phyloP scores from a whole-genome alignment of 257 asterid genomes.

The Nyctanthes arbortristis region DNA sequence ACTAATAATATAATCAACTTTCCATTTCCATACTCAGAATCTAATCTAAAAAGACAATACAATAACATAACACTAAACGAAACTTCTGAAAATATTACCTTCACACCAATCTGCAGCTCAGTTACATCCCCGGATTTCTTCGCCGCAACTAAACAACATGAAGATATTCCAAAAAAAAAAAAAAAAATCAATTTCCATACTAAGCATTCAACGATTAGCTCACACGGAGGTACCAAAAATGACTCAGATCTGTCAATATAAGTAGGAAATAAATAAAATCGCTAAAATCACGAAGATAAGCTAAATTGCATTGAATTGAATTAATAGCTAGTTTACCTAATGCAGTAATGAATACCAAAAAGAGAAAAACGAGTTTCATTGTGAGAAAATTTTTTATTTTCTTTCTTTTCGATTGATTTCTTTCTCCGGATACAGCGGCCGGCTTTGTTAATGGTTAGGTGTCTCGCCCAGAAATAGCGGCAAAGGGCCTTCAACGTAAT shows the following conservation, averaged over 20 bases:
- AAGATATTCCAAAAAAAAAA: background rate
- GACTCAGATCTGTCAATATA: slow-evolving; percentile 16
- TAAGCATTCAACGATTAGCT: background rate
- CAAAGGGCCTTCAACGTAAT: slow-evolving; percentile 43
- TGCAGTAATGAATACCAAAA: slow-evolving; percentile 39
- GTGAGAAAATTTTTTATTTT: slow-evolving; percentile 18
- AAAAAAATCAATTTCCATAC: background rate
- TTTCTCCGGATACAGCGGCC: slow-evolving; percentile 5
- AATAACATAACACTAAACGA: background rate
- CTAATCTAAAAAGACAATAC: background rate
- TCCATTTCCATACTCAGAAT: background rate
- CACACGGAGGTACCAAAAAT: background rate
- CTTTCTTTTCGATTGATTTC: background rate
- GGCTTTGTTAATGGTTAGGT: slow-evolving; percentile 7
- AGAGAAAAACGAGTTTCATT: slow-evolving; percentile 48
- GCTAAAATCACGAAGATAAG: background rate
- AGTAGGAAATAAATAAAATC: background rate
- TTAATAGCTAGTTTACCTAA: slow-evolving; percentile 41
- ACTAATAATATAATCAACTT: background rate
- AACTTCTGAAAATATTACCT: slow-evolving; percentile 42
- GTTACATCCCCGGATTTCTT: slow-evolving; percentile 86
- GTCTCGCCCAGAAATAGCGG: slow-evolving; percentile 14
- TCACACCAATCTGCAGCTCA: slow-evolving; percentile 94
- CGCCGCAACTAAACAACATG: slow-evolving; percentile 50
- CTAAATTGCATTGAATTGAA: background rate